Evolutionary conservation across 768 basidiomycete genomes (phyloP).

Genomic region (Lenzites betulinus): DNA sequence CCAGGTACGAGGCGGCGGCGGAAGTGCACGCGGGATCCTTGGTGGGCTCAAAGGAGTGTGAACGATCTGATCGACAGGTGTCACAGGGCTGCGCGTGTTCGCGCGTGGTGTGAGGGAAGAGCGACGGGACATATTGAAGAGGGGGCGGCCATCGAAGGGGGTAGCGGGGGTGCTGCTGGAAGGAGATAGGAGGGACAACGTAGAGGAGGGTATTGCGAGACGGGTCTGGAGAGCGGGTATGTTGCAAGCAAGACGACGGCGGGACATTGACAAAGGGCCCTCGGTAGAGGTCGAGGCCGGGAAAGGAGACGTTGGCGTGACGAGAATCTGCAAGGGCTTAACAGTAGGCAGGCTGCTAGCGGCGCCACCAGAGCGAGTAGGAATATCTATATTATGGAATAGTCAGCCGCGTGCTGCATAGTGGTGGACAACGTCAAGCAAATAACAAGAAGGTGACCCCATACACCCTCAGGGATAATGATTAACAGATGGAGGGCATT

Average conservation of each 20-base stretch:
- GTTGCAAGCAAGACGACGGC: slow-evolving; percentile 15
- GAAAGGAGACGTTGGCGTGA: slow-evolving; percentile 5
- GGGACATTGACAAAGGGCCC: slow-evolving; percentile 13
- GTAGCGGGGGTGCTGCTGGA: not conserved
- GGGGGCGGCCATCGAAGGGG: not conserved
- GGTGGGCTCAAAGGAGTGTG: slow-evolving; percentile 16
- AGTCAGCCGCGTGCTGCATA: not conserved
- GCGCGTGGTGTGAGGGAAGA: slow-evolving; percentile 4
- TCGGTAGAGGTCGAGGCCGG: not conserved
- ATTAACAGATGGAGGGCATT: not conserved
- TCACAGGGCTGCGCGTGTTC: slow-evolving; percentile 6
- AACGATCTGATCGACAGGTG: slow-evolving; percentile 17
- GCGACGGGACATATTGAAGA: not conserved
- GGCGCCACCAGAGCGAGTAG: not conserved
- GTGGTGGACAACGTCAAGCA: not conserved
- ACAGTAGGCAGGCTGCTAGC: not conserved
- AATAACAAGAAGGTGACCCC: too few relatives aligned
- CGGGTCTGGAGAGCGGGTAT: slow-evolving; percentile 14
- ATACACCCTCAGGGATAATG: too few relatives aligned
- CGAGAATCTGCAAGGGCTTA: slow-evolving; percentile 1
- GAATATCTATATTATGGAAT: not conserved
- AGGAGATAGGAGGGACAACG: not conserved
- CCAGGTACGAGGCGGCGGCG: slow-evolving; percentile 13
- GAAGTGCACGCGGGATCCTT: slow-evolving; percentile 13
- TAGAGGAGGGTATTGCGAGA: slow-evolving; percentile 5